Evolutionary conservation across 2,329 filamentous ascomycete genomes (phyloP), one percentile per base, ranked within the genome.

Genomic region (Botrytis pseudocinerea): DNA sequence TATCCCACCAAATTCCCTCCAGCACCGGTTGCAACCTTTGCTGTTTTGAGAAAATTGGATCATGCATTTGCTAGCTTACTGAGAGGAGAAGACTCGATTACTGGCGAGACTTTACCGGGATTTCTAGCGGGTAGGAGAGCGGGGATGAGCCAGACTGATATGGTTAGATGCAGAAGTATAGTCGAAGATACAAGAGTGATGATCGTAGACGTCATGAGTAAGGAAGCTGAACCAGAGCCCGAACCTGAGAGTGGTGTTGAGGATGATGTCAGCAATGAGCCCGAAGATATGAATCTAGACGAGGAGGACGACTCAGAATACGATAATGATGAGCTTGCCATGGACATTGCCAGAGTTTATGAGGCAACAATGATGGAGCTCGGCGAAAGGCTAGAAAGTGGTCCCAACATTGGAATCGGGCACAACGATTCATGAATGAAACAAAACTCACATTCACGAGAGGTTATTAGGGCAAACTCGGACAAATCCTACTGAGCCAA

Each of bases 111-210:
- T 0, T 84, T 97, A 1, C 90, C 93, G 0, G 93, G 94, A 0
- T 94, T 95, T 75, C 88, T 90, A 76, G 85, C 84, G 10, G 87
- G 87, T 0, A 83, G 86, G 8, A 82, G 85, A 74, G 76, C 81
- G 0, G 91, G 93, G 0, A 91, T 93, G 85, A 94, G 90, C 1
- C 85, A 83, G 28, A 95, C 93, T 0, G 94, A 98, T 81, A 97
- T 96, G 86, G 94, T 98, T 12, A 88, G 95, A 59, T 92, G 95
- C 76, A 92, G 93, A 79, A 93, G 93, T 79, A 84, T 97, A 44
- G 92, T 94, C 0, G 93, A 97, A 80, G 88, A 91, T 76, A 93
- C 92, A 25, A 87, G 95, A 40, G 83, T 94, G 12, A 82, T 89
- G 8, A 89, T 95, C 73, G 88, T 94, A 1, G 90, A 93, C 74